Evolutionary conservation across 805 yeast genomes (phyloP).

Genomic region (Jamesozyma lodderae): DNA sequence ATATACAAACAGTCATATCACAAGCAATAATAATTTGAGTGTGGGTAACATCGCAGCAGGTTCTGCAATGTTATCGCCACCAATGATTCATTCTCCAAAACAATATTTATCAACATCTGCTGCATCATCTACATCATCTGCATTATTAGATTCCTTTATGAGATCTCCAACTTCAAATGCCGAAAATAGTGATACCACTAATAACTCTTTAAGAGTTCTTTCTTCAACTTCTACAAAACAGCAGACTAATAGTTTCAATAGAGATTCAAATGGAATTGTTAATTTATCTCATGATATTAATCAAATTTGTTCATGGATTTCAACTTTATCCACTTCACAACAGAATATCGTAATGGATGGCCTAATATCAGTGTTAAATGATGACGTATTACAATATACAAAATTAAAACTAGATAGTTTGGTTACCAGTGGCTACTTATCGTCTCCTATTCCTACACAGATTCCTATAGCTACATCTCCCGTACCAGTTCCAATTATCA

Average conservation of each 20-base stretch:
- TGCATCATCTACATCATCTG: neutral
- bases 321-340: slow-evolving; percentile 42
- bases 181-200: neutral
- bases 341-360: slow-evolving; percentile 46
- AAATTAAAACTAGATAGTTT: slow-evolving; percentile 38
- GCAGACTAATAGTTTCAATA: neutral
- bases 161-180: no score
- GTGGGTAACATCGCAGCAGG: slow-evolving; percentile 18
- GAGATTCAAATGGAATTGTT: neutral
- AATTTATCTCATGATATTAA: slow-evolving; percentile 44
- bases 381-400: slow-evolving; percentile 43
- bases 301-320: slow-evolving; percentile 43
- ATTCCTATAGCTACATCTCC: slow-evolving; percentile 19
- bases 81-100: slow-evolving; percentile 17
- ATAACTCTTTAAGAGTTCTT: neutral
- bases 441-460: slow-evolving; percentile 8
- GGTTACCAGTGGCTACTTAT: slow-evolving; percentile 13
- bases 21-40: neutral
- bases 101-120: neutral
- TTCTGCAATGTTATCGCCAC: slow-evolving; percentile 20
- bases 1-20: neutral
- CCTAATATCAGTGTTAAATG: slow-evolving; percentile 41
- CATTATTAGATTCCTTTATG: neutral
- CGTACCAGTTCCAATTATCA: slow-evolving; percentile 8
- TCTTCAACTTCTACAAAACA: slow-evolving; percentile 4